Percentiles rank a stretch among this genome's conserved stretches.
These are phyloP conservation scores for Gossypium lobatum DNA, from an alignment of 441 rosid genomes.

Conservation along the genomic window DNA sequence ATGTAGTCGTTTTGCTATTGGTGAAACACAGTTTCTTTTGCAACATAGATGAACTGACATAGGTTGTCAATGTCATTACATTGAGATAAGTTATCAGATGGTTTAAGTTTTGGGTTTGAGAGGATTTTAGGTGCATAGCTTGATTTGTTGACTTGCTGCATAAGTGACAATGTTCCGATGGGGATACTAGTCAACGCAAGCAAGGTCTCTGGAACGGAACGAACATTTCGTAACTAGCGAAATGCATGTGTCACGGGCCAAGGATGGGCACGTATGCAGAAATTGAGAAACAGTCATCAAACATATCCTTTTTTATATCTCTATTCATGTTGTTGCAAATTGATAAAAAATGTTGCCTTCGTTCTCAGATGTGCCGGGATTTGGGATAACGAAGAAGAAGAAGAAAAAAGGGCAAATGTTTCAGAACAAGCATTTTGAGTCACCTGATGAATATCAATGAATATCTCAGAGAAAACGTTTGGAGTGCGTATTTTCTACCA, in stretches of 20 bases:
- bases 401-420: constrained; percentile 26
- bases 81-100: neutral
- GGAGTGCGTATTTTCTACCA: constrained; percentile 1
- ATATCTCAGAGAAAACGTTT: constrained; percentile 13
- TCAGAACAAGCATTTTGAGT: constrained; percentile 30
- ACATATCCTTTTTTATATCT: neutral
- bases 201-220: neutral
- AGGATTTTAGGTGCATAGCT: neutral
- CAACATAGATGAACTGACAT: neutral
- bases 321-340: neutral
- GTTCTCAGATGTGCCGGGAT: constrained; percentile 38
- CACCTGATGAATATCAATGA: constrained; percentile 23
- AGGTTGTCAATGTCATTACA: neutral
- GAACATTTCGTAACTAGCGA: neutral
- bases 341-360: constrained; percentile 6
- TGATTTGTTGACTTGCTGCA: neutral
- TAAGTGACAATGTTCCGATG: neutral
- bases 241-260: neutral
- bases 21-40: neutral
- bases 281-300: neutral
- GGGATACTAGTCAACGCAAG: neutral
- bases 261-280: neutral
- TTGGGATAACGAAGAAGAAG: constrained; percentile 41
- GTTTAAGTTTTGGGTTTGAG: neutral
- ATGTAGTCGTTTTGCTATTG: neutral